phyloP scores from a whole-genome alignment of 23 red algal genomes.

The Gracilaria gracilis region DNA sequence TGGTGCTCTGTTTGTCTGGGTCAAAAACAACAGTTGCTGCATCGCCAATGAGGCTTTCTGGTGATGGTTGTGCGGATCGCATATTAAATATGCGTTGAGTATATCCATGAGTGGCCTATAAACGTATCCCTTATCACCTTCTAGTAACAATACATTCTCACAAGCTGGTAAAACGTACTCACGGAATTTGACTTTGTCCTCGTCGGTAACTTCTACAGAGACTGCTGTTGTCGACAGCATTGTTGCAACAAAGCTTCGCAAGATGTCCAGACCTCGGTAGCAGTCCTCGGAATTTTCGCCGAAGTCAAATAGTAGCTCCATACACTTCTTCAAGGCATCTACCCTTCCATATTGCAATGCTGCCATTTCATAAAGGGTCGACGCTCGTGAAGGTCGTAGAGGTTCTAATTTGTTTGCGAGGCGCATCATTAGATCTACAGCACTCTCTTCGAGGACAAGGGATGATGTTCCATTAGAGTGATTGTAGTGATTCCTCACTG shows the following conservation, averaged over 20 bases:
- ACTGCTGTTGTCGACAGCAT: conserved; percentile 8
- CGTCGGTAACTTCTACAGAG: conserved; percentile 3
- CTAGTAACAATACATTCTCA: conserved; percentile 4
- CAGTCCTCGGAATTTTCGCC: conserved; percentile 13
- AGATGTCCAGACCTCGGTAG: conserved; percentile 19
- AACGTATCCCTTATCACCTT: conserved; percentile 1
- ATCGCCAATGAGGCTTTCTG: background rate
- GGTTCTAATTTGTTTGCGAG: conserved; percentile 10
- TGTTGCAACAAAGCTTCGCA: conserved; percentile 16
- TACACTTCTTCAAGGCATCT: conserved; percentile 2
- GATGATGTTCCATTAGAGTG: background rate
- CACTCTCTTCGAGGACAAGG: background rate
- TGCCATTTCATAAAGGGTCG: conserved; percentile 24
- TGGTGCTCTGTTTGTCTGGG: background rate
- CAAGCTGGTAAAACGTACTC: conserved; percentile 10
- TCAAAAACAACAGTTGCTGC: conserved; percentile 26
- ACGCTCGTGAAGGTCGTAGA: conserved; percentile 23
- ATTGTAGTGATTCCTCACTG: conserved; percentile 4
- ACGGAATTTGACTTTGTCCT: conserved; percentile 1
- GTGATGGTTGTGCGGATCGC: conserved; percentile 1
- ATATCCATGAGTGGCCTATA: conserved; percentile 27
- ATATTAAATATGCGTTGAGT: conserved; percentile 13
- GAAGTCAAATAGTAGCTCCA: background rate
- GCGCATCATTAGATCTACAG: conserved; percentile 17
- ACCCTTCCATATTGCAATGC: background rate